Evolutionary conservation across 2,329 filamentous ascomycete genomes (phyloP), one percentile per base, ranked within the genome.

Genomic region (Clathrospora elynae): DNA sequence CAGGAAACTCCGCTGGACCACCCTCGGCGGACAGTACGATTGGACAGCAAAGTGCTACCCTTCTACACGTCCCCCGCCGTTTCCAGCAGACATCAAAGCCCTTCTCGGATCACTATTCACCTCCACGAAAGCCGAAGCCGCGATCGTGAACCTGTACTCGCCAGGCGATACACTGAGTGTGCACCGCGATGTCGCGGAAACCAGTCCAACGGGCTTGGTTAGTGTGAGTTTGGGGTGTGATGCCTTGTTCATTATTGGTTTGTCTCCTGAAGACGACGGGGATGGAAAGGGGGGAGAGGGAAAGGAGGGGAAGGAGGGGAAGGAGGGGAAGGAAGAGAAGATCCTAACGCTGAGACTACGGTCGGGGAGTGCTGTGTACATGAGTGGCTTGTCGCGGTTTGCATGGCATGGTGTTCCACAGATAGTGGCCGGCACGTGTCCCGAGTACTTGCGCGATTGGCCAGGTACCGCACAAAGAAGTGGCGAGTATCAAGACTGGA

Each of bases 351-450:
- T 70, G 1, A 45, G 66, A 14, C 75, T 97, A 24, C 79, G 85
- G 16, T 95, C 90, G 1, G 92, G 93, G 0, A 92, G 96, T 73
- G 90, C 85, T 1, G 83, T 97, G 1, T 90, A 95, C 63, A 97
- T 99, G 92, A 85, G 82, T 35, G 81, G 86, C 13, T 77, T 83
- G 44, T 86, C 88, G 3, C 79, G 93, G 29, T 95, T 90, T 71
- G 91, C 92, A 2, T 97, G 92, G 92, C 93, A 97, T 72, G 91
- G 88, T 9, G 90, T 97, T 9, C 91, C 93, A 5, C 93, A 91
- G 67, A 86, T 97, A 9, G 64, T 96, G 23, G 79, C 83, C 32
- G 81, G 75, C 1, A 95, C 89, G 0, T 97, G 91, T 70, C 92
- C 92, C 0, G 73, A 73, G 0, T 87, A 85, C 69, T 70, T 97